Conservation (phyloP, 441 rosid genomes). For the Iberis amara region DNA sequence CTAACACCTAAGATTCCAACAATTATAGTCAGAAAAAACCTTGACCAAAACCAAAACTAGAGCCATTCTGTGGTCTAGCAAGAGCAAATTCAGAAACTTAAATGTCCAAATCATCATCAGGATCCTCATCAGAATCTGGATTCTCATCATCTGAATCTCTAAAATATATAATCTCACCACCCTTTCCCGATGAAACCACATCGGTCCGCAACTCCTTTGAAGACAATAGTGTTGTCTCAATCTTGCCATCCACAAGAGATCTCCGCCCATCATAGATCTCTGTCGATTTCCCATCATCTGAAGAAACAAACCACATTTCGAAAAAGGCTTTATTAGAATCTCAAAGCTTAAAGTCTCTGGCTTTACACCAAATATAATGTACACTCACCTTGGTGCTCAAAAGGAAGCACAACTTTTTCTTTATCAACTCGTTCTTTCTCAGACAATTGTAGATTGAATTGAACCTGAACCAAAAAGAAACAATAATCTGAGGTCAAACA, state of each 20-base stretch:
- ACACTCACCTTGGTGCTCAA: conserved; percentile 83
- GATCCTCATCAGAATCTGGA: conserved; percentile 97
- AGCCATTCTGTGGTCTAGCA: conserved; percentile 12
- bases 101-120: conserved; percentile 92
- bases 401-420: conserved; percentile 87
- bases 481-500: conserved; percentile 8
- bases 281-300: conserved; percentile 66
- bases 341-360: conserved; percentile 1
- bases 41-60: conserved; percentile 3
- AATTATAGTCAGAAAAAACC: neutral
- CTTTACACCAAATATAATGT: conserved; percentile 1
- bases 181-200: conserved; percentile 35
- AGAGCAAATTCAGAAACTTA: conserved; percentile 10
- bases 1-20: conserved; percentile 19
- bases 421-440: conserved; percentile 72
- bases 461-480: conserved; percentile 56
- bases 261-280: conserved; percentile 81
- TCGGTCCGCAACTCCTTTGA: conserved; percentile 31
- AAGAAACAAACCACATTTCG: conserved; percentile 20
- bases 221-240: conserved; percentile 31
- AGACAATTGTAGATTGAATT: conserved; percentile 65
- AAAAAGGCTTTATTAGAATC: neutral
- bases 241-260: conserved; percentile 40
- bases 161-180: conserved; percentile 71
- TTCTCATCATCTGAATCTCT: conserved; percentile 95